phyloP scores from a whole-genome alignment of 108 stramenopile species.

The Nitzschia inconspicua region DNA sequence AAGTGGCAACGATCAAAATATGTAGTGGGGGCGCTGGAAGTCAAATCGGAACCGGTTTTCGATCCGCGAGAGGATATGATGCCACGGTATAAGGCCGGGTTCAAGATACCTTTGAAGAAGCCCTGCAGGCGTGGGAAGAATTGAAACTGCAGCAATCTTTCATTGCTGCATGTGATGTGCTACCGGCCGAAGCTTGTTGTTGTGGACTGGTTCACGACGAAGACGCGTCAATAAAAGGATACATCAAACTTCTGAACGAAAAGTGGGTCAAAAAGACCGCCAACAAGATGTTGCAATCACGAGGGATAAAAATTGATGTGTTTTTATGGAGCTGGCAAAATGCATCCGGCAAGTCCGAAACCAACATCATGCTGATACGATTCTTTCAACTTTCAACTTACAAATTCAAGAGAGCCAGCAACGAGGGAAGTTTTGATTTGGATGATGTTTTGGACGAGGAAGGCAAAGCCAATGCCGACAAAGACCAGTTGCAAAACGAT shows the following conservation, averaged over 20 bases:
- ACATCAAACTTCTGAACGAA: constrained; percentile 12
- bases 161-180: constrained; percentile 23
- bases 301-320: constrained; percentile 31
- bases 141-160: constrained; percentile 22
- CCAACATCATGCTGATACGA: constrained; percentile 36
- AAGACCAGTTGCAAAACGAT: too few relatives aligned
- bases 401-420: constrained; percentile 5
- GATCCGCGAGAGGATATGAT: constrained; percentile 18
- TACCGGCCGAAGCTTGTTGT: constrained; percentile 30
- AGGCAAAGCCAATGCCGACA: not conserved
- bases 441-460: constrained; percentile 4
- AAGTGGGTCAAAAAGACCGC: constrained; percentile 12
- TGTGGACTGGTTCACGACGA: constrained; percentile 32
- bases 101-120: constrained; percentile 21
- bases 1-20: constrained; percentile 35
- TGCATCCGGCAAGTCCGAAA: constrained; percentile 27
- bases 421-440: constrained; percentile 22
- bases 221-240: constrained; percentile 14
- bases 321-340: constrained; percentile 44
- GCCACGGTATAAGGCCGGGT: not conserved
- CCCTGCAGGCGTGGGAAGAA: constrained; percentile 30
- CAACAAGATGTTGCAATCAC: constrained; percentile 16
- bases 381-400: constrained; percentile 26
- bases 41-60: constrained; percentile 27
- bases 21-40: constrained; percentile 32